phyloP scores from a whole-genome alignment of 192 early-diverging fungal genomes.

The Coemansia umbellata region DNA sequence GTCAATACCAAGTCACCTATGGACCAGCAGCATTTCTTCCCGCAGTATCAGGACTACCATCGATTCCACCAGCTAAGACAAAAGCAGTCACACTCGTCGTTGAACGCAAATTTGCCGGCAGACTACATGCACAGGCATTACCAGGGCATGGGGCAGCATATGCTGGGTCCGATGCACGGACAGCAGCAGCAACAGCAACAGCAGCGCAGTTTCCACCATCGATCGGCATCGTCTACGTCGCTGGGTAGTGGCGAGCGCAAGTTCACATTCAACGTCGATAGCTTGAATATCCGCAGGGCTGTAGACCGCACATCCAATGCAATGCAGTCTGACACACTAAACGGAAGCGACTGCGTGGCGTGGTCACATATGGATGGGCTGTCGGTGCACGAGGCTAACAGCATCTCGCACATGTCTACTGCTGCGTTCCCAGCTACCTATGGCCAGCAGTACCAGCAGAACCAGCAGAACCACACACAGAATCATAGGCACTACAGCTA shows the following conservation, averaged over 20 bases:
- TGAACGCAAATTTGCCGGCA: neutral
- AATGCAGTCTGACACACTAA: constrained; percentile 35
- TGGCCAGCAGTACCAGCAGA: neutral
- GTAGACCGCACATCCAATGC: constrained; percentile 32
- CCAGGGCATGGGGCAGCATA: no score
- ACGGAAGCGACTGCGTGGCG: constrained; percentile 32
- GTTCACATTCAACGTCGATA: constrained; percentile 18
- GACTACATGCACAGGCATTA: neutral
- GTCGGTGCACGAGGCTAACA: constrained; percentile 16
- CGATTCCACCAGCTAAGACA: neutral
- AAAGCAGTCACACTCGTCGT: neutral
- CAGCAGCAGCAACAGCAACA: neutral
- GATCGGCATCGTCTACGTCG: constrained; percentile 10
- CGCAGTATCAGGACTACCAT: constrained; percentile 5
- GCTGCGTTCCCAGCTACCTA: neutral
- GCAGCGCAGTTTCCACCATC: neutral
- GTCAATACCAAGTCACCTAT: neutral
- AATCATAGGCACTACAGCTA: neutral
- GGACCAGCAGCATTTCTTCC: neutral
- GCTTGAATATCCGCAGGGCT: constrained; percentile 25
- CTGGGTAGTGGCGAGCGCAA: constrained; percentile 1
- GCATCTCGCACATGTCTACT: constrained; percentile 20
- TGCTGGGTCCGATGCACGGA: no score
- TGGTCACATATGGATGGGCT: constrained; percentile 42
- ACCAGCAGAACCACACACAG: neutral